phyloP scores from a whole-genome alignment of 202 grass and related monocot genomes.

The Musa balbisiana region DNA sequence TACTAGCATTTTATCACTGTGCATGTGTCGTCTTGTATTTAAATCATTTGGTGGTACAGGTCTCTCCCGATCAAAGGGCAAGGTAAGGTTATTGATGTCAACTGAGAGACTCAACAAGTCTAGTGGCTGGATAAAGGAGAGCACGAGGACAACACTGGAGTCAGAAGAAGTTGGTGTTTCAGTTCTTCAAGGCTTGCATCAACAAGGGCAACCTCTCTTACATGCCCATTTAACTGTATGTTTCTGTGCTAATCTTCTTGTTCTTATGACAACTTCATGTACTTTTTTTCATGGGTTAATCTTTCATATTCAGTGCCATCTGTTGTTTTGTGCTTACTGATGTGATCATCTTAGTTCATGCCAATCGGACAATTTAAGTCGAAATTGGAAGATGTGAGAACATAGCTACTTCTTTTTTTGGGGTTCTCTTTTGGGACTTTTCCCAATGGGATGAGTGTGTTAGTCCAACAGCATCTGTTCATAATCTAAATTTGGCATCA shows the following conservation, averaged over 20 bases:
- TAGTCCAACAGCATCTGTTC: no score
- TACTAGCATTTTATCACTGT: neutral
- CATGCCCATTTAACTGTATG: constrained; percentile 76
- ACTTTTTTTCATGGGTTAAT: neutral
- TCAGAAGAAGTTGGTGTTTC: constrained; percentile 87
- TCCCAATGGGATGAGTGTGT: no score
- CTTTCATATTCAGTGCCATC: neutral
- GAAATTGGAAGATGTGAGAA: no score
- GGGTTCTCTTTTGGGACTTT: no score
- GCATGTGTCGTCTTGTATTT: neutral
- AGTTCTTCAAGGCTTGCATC: constrained; percentile 87
- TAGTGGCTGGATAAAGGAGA: constrained; percentile 68
- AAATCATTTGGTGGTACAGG: constrained; percentile 27
- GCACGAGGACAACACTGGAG: constrained; percentile 58
- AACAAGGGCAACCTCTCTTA: constrained; percentile 76
- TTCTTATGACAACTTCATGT: neutral
- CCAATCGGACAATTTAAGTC: no score
- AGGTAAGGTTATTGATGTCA: constrained; percentile 73
- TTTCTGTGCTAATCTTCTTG: constrained; percentile 2
- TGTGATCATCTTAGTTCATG: neutral
- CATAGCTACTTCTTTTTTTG: no score
- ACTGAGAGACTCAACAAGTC: constrained; percentile 84
- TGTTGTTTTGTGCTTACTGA: neutral
- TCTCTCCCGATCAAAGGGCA: constrained; percentile 79
- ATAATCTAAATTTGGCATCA: no score